Conservation (phyloP, 2,329 filamentous ascomycete genomes). For the Hymenoscyphus infarciens region DNA sequence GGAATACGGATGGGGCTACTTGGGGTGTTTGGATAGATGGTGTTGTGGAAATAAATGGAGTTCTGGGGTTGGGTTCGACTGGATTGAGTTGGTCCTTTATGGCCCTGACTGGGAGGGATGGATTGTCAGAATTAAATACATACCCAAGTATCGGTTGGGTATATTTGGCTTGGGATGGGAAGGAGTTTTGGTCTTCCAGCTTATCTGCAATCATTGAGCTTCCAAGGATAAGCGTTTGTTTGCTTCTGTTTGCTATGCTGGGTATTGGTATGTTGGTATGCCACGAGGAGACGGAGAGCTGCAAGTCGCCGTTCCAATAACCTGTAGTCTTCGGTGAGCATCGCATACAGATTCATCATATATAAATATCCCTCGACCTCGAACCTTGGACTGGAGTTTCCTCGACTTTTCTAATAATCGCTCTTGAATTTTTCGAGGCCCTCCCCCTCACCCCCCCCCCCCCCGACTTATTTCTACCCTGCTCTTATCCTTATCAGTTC, state of each 20-base stretch:
- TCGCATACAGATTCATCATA: too few species aligned
- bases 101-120: neutral
- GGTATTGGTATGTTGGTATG: too few species aligned
- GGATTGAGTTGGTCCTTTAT: neutral
- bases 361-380: too few species aligned
- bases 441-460: too few species aligned
- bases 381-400: too few species aligned
- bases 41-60: neutral
- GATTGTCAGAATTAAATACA: neutral
- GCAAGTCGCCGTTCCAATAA: too few species aligned
- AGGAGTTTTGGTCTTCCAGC: neutral
- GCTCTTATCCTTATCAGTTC: neutral
- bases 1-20: neutral
- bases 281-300: too few species aligned
- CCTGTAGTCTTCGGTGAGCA: too few species aligned
- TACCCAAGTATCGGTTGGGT: neutral
- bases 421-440: neutral
- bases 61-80: neutral
- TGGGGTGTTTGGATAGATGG: neutral
- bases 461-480: neutral
- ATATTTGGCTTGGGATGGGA: neutral
- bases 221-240: too few species aligned
- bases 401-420: neutral
- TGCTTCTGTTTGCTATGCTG: too few species aligned
- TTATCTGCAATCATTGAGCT: too few species aligned